Evolutionary conservation across 2,329 filamentous ascomycete species (phyloP).

Genomic region (Microcera coccophila): DNA sequence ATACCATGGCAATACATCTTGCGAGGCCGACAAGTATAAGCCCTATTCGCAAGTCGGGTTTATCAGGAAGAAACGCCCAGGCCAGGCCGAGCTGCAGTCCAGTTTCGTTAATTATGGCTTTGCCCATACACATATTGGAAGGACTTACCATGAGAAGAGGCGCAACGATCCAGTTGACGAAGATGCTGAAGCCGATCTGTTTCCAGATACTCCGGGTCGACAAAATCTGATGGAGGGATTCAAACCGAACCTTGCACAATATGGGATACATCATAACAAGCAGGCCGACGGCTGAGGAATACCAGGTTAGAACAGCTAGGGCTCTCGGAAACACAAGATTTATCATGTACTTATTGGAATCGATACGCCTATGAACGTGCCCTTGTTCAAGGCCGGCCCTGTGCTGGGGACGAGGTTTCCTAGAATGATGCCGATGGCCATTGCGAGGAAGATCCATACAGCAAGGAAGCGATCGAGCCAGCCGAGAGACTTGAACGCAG

Average conservation of each 20-base stretch:
- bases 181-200: slow-evolving; percentile 71
- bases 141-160: slow-evolving; percentile 71
- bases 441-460: slow-evolving; percentile 74
- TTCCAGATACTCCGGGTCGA: slow-evolving; percentile 63
- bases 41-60: slow-evolving; percentile 56
- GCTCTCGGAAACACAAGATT: not conserved
- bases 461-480: slow-evolving; percentile 62
- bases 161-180: slow-evolving; percentile 80
- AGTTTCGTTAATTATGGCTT: slow-evolving; percentile 8
- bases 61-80: slow-evolving; percentile 64
- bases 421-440: slow-evolving; percentile 69
- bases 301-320: not conserved
- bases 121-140: not conserved
- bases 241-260: slow-evolving; percentile 78
- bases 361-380: slow-evolving; percentile 67
- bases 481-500: slow-evolving; percentile 52
- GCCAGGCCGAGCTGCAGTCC: slow-evolving; percentile 54
- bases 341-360: slow-evolving; percentile 55
- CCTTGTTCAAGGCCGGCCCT: slow-evolving; percentile 61
- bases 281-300: slow-evolving; percentile 62
- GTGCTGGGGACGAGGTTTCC: slow-evolving; percentile 69
- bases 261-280: slow-evolving; percentile 96
- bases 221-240: slow-evolving; percentile 67
- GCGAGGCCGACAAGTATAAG: slow-evolving; percentile 80
- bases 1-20: slow-evolving; percentile 82